phyloP scores from a whole-genome alignment of 352 stramenopile species.

The Pythium graminicola region DNA sequence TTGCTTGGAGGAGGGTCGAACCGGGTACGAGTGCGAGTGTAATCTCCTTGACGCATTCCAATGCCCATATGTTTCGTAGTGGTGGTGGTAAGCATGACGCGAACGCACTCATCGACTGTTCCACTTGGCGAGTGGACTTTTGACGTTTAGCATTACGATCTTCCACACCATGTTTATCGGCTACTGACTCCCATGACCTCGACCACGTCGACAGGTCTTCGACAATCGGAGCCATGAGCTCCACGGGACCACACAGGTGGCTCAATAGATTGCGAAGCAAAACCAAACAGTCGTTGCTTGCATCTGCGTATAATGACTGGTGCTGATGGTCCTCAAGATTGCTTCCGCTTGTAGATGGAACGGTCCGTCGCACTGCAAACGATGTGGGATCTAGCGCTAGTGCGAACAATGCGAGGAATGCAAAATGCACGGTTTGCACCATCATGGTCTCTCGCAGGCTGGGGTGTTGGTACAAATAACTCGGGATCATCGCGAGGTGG shows the following conservation, averaged over 20 bases:
- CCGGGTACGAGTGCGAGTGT: constrained; percentile 32
- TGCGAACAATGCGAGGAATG: constrained; percentile 26
- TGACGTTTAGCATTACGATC: not conserved
- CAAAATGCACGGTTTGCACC: constrained; percentile 27
- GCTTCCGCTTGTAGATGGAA: constrained; percentile 2
- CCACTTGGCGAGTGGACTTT: not conserved
- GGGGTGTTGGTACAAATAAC: constrained; percentile 19
- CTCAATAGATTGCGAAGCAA: constrained; percentile 40
- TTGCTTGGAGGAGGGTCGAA: constrained; percentile 18
- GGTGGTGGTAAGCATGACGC: constrained; percentile 24
- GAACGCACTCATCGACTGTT: constrained; percentile 18
- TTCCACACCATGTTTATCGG: not conserved
- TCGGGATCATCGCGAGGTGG: constrained; percentile 18
- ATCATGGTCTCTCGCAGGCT: constrained; percentile 23
- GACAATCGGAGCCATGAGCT: constrained; percentile 15
- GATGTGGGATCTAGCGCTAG: constrained; percentile 15
- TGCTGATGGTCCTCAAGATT: constrained; percentile 13
- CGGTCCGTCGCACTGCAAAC: constrained; percentile 8
- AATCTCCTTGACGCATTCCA: constrained; percentile 57
- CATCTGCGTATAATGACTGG: constrained; percentile 19
- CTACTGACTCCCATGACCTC: not conserved
- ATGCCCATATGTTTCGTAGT: constrained; percentile 37
- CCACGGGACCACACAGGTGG: constrained; percentile 24
- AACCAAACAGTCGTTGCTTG: constrained; percentile 40
- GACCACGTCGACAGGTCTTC: constrained; percentile 11